Percentiles rank a stretch among this genome's conserved stretches.
These are phyloP conservation scores for Fulvia fulva DNA, from an alignment of 2,329 filamentous ascomycete species.

Conservation along the genomic window DNA sequence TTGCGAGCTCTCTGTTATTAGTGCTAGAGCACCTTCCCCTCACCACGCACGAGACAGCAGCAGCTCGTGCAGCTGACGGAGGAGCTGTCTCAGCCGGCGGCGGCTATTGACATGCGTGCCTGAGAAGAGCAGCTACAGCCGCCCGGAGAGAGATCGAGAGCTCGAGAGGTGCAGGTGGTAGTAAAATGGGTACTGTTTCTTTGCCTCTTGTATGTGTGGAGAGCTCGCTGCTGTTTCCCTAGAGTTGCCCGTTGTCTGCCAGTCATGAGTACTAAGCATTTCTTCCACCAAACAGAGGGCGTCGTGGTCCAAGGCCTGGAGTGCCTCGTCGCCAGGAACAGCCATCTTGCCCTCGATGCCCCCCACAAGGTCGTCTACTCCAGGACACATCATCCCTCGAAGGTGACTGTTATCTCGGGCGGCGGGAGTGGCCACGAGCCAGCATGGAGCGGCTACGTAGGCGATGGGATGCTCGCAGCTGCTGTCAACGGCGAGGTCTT, in stretches of 20 bases:
- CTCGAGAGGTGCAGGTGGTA: constrained; percentile 7
- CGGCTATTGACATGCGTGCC: background rate
- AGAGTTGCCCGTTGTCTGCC: background rate
- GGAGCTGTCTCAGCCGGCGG: background rate
- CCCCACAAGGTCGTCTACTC: constrained; percentile 45
- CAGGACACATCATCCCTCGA: constrained; percentile 39
- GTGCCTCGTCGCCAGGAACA: constrained; percentile 46
- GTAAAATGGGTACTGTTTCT: background rate
- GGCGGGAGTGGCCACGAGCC: constrained; percentile 49
- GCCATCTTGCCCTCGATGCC: constrained; percentile 42
- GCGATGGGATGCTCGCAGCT: constrained; percentile 47
- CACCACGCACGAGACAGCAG: background rate
- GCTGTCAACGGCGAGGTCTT: constrained; percentile 49
- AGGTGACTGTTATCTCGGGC: constrained; percentile 46
- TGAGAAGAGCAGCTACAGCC: background rate
- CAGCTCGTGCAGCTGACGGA: too few relatives aligned
- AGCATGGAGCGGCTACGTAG: constrained; percentile 48
- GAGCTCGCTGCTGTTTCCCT: background rate
- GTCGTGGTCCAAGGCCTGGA: constrained; percentile 49
- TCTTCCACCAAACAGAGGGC: constrained; percentile 49
- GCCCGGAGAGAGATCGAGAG: constrained; percentile 4
- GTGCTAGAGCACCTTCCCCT: background rate
- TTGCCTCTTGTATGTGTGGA: background rate
- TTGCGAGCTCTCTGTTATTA: background rate
- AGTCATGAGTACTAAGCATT: constrained; percentile 53